Evolutionary conservation across 495 filamentous ascomycete species (phyloP), one percentile per base, ranked within the genome.

Genomic region (Penicillium alfredii): DNA sequence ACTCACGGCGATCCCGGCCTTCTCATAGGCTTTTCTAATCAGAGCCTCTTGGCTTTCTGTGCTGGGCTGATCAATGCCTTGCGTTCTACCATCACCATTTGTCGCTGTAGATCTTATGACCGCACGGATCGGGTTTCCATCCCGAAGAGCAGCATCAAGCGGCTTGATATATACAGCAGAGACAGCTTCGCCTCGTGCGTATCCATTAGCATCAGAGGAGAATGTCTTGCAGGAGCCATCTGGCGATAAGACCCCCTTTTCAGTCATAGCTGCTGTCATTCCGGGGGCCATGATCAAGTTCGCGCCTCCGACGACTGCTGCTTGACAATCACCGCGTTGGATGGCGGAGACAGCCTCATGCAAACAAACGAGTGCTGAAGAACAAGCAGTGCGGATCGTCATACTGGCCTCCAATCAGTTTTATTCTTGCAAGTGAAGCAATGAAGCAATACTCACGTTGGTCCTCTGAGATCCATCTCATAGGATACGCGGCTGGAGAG

Each of bases 151-250:
- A 21, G 53, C 33, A 4, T 39, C 33, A 6, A 61, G 24, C 0
- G 21, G 28, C 36, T 64, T 71, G 8, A 73, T 29, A 16, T 56
- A 63, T 3, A 69, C 26, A 1, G 58, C 58, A 23, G 25, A 54
- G 9, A 69, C 42, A 0, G 54, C 61, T 42, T 86, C 82, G 9
- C 68, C 82, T 11, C 80, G 69, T 0, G 59, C 77, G 47, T 80
- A 86, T 0, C 82, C 82, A 40, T 80, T 70, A 0, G 77, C 82
- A 12, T 60, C 45, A 3, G 66, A 60, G 47, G 80, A 77, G 38
- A 81, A 87, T 0, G 72, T 73, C 36, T 77, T 68, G 28, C 73
- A 83, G 4, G 52, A 46, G 0, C 50, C 50, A 28, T 27, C 47
- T 0, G 37, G 60, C 35, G 37, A 60, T 49, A 36, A 45, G 42